Evolutionary conservation across 495 filamentous ascomycete genomes (phyloP), one percentile per base, ranked within the genome.

Genomic region (Oidiodendron maius): DNA sequence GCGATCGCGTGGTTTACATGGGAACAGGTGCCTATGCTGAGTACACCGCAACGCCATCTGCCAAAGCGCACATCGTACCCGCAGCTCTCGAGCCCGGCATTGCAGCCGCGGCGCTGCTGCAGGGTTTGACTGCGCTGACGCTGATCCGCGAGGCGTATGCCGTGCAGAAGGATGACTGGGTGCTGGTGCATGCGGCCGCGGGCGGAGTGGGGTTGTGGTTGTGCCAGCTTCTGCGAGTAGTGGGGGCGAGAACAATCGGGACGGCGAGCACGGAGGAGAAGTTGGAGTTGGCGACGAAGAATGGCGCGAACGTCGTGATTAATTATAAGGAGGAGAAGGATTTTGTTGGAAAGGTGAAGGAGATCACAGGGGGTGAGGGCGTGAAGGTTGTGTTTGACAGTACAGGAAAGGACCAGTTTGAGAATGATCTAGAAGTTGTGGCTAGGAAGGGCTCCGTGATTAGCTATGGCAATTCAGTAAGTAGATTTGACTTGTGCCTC

Each of bases 101-200:
- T 17, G 82, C 83, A 9, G 82, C 83, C 40, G 88, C 86, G 0
- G 69, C 77, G 1, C 62, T 93, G 8, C 64, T 96, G 35, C 93
- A 95, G 58, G 93, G 87, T 3, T 63, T 98, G 41, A 97, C 93
- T 0, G 91, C 93, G 1, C 68, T 95, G 22, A 82, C 89, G 0
- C 69, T 96, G 32, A 80, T 85, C 10, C 82, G 85, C 57, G 93
- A 96, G 63, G 77, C 84, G 11, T 78, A 90, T 50, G 61, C 69
- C 1, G 86, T 96, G 22, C 69, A 86, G 57, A 76, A 61, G 26
- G 87, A 83, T 1, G 88, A 95, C 48, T 94, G 83, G 82, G 76
- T 93, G 6, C 78, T 98, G 1, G 77, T 97, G 25, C 89, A 95
- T 55, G 91, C 93, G 0, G 93, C 93, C 0, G 90, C 91, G 8